Conservation (phyloP, 805 yeast genomes). For the Candida cerambycidarum region DNA sequence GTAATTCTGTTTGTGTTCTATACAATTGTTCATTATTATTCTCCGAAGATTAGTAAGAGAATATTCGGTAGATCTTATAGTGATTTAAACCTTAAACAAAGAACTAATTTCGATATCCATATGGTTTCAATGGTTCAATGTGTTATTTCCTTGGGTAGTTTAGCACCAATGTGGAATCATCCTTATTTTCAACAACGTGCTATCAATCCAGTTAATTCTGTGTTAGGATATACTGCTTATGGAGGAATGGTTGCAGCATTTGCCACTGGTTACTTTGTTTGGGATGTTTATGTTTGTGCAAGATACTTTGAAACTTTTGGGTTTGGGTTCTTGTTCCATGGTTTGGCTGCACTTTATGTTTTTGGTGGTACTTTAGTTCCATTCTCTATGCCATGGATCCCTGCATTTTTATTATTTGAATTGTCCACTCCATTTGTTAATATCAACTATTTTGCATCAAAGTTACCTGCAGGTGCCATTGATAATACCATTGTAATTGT, state of each 20-base stretch:
- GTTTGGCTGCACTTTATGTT: constrained; percentile 74
- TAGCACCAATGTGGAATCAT: constrained; percentile 67
- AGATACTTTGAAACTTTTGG: constrained; percentile 71
- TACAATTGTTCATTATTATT: constrained; percentile 48
- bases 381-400: constrained; percentile 76
- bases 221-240: constrained; percentile 72
- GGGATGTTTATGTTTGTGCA: constrained; percentile 81
- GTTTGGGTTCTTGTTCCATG: constrained; percentile 78
- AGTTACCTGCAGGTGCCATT: constrained; percentile 67
- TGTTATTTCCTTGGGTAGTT: constrained; percentile 54
- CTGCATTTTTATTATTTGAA: constrained; percentile 82
- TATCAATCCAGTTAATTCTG: constrained; percentile 41
- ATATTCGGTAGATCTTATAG: constrained; percentile 59
- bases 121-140: constrained; percentile 87
- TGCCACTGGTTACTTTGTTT: constrained; percentile 82
- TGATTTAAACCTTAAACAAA: constrained; percentile 42
- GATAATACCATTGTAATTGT: constrained; percentile 52
- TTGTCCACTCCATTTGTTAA: constrained; percentile 94
- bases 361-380: constrained; percentile 66
- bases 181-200: constrained; percentile 39
- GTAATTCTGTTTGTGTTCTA: constrained; percentile 60
- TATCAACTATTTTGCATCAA: constrained; percentile 84
- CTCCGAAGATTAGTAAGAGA: constrained; percentile 50
- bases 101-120: constrained; percentile 84
- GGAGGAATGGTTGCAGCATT: constrained; percentile 71